These are phyloP conservation scores for Saururus chinensis DNA, from an alignment of 164 flowering plant species.

Conservation along the genomic window DNA sequence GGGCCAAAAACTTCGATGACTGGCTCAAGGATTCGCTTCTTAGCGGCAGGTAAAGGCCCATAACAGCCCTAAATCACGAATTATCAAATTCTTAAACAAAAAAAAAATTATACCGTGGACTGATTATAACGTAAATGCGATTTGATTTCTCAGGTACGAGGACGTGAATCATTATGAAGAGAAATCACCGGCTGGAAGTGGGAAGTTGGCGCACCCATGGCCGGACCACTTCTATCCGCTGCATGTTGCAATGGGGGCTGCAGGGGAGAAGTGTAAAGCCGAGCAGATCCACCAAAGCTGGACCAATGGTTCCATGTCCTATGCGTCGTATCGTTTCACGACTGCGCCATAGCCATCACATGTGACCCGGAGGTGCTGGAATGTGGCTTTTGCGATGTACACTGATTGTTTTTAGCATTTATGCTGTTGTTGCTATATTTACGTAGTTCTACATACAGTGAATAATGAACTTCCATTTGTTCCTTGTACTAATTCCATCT, in stretches of 20 bases:
- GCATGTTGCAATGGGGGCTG: constrained; percentile 34
- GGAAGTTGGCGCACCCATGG: constrained; percentile 27
- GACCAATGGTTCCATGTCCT: constrained; percentile 25
- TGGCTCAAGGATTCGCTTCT: constrained; percentile 75
- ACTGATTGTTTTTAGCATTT: no score
- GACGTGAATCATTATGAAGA: constrained; percentile 25
- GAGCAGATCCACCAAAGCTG: constrained; percentile 29
- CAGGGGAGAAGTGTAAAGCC: constrained; percentile 16
- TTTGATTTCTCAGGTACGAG: constrained; percentile 12
- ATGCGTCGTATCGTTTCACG: constrained; percentile 28
- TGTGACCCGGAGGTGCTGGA: no score
- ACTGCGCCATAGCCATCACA: neutral
- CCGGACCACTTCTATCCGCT: constrained; percentile 33
- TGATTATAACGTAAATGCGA: no score
- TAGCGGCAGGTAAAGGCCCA: constrained; percentile 43
- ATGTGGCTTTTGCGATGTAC: no score
- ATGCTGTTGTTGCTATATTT: no score
- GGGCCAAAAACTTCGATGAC: constrained; percentile 62
- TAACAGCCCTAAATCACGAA: neutral
- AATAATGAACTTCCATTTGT: no score
- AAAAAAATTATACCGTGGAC: no score
- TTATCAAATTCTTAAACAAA: no score
- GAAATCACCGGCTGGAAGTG: constrained; percentile 23
- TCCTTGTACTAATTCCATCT: no score
- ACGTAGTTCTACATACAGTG: no score